Percentiles rank a stretch among this genome's conserved stretches.
Conservation (phyloP, 805 yeast genomes). For the Kodamaea hsintzibuensis region DNA sequence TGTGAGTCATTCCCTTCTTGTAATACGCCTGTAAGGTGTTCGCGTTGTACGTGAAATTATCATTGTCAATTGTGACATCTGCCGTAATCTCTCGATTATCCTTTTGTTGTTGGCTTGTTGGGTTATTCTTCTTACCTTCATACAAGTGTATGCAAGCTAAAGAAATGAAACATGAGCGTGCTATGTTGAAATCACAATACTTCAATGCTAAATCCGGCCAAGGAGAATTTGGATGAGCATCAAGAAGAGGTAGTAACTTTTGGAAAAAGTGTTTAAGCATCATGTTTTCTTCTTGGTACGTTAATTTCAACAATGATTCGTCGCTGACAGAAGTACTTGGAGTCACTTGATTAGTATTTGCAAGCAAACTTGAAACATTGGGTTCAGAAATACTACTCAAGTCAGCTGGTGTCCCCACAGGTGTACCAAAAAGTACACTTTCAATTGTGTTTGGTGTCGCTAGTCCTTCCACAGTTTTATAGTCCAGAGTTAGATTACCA, state of each 20-base stretch:
- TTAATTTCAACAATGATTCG: constrained; percentile 14
- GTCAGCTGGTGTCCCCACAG: neutral
- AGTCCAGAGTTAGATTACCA: constrained; percentile 2
- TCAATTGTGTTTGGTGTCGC: neutral
- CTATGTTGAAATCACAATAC: constrained; percentile 58
- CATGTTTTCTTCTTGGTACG: constrained; percentile 52
- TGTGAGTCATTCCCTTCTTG: constrained; percentile 52
- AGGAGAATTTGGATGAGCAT: constrained; percentile 61
- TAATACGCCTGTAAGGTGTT: constrained; percentile 39
- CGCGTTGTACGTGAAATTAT: neutral
- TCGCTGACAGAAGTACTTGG: neutral
- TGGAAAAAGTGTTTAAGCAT: constrained; percentile 58
- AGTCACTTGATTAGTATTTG: neutral
- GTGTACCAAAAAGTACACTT: neutral
- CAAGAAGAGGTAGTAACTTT: constrained; percentile 51
- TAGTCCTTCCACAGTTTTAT: neutral
- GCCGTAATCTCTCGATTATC: neutral
- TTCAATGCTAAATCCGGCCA: constrained; percentile 61
- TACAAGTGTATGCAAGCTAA: constrained; percentile 59
- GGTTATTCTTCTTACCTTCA: constrained; percentile 37
- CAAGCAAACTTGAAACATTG: neutral
- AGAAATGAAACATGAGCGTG: constrained; percentile 58
- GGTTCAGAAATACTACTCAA: neutral
- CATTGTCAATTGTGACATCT: neutral
- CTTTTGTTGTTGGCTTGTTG: neutral